A percentile compares a stretch with the other conserved stretches of the same genome.
phyloP scores from a whole-genome alignment of 768 basidiomycete genomes.

The Harrya chromipes region DNA sequence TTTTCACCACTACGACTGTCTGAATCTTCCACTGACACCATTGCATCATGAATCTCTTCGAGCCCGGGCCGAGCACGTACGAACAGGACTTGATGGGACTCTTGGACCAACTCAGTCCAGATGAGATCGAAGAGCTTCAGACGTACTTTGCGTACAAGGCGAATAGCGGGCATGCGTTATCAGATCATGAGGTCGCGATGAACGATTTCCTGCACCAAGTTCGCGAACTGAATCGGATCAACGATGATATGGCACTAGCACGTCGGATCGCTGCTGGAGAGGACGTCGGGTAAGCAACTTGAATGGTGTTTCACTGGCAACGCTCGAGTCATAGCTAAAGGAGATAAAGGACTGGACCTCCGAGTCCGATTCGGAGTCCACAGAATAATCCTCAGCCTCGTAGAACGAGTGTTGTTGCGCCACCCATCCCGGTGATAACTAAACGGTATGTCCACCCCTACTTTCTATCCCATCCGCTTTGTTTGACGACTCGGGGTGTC shows the following conservation, averaged over 20 bases:
- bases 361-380: no score
- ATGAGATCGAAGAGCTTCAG: not conserved
- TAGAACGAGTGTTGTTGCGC: no score
- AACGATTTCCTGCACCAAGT: not conserved
- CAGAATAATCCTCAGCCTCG: no score
- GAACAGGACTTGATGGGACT: not conserved
- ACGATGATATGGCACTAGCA: not conserved
- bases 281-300: not conserved
- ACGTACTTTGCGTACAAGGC: not conserved
- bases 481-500: no score
- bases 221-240: not conserved
- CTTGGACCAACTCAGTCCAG: not conserved
- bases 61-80: not conserved
- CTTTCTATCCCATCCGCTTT: no score
- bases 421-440: no score
- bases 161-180: not conserved
- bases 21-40: no score
- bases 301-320: no score
- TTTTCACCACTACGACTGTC: no score
- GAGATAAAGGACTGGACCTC: no score
- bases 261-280: not conserved
- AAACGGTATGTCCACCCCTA: not conserved
- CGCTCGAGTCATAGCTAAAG: no score
- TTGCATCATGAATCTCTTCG: no score
- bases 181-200: not conserved